Evolutionary conservation across 1,139 yeast species (phyloP).

Genomic region (Geotrichum phurueaensis): DNA sequence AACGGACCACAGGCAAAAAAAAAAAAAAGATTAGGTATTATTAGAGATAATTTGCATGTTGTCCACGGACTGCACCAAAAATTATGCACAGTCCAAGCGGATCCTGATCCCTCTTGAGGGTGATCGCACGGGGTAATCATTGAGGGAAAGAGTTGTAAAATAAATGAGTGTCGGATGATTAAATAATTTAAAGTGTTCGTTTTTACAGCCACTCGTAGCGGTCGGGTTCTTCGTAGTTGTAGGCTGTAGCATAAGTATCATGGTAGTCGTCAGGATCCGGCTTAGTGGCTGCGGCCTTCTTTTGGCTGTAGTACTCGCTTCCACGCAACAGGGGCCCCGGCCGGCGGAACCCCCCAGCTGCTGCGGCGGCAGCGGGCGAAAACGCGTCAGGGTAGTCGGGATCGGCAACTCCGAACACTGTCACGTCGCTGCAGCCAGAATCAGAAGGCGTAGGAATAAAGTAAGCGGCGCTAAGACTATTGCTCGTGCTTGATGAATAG

Average conservation of each 20-base stretch:
- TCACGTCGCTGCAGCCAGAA: conserved; percentile 25
- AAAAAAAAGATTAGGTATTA: background rate
- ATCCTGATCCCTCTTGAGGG: too few relatives aligned
- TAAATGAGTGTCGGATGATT: background rate
- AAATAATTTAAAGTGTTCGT: background rate
- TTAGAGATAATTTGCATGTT: too few relatives aligned
- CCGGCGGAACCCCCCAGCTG: background rate
- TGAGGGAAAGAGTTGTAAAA: background rate
- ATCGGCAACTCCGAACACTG: conserved; percentile 3
- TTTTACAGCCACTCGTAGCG: background rate
- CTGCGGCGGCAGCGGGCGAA: background rate
- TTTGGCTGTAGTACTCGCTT: background rate
- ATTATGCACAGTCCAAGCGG: too few relatives aligned
- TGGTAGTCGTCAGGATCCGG: background rate
- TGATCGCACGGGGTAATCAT: too few relatives aligned
- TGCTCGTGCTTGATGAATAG: background rate
- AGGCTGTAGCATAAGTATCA: background rate
- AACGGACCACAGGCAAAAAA: background rate
- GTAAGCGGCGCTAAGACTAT: conserved; percentile 5
- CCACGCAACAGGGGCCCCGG: background rate
- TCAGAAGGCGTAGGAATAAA: conserved; percentile 33
- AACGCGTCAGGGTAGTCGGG: background rate
- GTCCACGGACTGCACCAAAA: too few relatives aligned
- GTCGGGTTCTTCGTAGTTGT: background rate
- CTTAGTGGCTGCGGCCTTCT: background rate